Conservation (phyloP, 306 rosid genomes). For the Lupinus albus region DNA sequence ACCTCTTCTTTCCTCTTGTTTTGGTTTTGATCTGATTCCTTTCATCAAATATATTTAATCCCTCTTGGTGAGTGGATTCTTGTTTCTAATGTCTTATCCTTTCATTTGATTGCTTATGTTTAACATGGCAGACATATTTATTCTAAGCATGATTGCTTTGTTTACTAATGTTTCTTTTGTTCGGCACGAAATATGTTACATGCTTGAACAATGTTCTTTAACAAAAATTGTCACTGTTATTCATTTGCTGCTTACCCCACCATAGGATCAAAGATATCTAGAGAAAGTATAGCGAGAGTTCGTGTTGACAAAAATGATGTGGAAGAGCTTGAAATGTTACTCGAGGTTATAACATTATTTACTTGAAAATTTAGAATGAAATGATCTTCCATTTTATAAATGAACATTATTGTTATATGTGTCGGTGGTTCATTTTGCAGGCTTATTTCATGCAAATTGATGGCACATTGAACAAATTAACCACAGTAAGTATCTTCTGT, state of each 20-base stretch:
- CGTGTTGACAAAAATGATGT: slow-evolving; percentile 86
- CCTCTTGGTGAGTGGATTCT: slow-evolving; percentile 7
- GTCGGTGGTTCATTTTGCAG: slow-evolving; percentile 51
- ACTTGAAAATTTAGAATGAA: slow-evolving; percentile 3
- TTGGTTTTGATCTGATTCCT: slow-evolving; percentile 12
- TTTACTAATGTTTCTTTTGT: slow-evolving; percentile 12
- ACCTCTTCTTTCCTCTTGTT: slow-evolving; percentile 1
- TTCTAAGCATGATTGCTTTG: slow-evolving; percentile 19
- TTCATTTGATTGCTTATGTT: slow-evolving; percentile 24
- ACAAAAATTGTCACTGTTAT: neutral
- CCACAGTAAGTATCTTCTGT: slow-evolving; percentile 58
- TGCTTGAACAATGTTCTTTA: slow-evolving; percentile 17
- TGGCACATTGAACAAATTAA: slow-evolving; percentile 80
- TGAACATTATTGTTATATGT: slow-evolving; percentile 17
- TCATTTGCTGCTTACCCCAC: slow-evolving; percentile 82
- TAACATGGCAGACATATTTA: slow-evolving; percentile 12
- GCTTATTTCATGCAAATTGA: slow-evolving; percentile 96
- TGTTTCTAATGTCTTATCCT: neutral
- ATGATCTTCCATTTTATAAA: slow-evolving; percentile 29
- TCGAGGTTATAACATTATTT: slow-evolving; percentile 62
- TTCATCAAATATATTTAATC: neutral
- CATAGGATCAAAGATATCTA: slow-evolving; percentile 72
- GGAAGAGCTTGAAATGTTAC: slow-evolving; percentile 95
- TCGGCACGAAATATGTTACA: slow-evolving; percentile 17
- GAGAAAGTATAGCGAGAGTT: slow-evolving; percentile 71